phyloP scores from a whole-genome alignment of 2,329 filamentous ascomycete species.

The Lomentospora prolificans region DNA sequence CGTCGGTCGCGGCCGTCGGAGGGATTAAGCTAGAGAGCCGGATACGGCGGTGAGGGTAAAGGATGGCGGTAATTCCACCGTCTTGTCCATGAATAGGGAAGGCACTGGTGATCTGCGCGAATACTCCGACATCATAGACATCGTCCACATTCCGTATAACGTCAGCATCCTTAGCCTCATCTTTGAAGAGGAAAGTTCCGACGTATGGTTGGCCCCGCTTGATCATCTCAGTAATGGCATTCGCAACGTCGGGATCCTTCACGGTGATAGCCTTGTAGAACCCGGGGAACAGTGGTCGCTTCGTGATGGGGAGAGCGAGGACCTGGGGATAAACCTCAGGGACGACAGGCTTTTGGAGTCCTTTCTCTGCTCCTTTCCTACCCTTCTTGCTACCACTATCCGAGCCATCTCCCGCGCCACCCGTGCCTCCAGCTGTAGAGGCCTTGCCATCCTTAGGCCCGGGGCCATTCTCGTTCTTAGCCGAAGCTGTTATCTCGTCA shows the following conservation, averaged over 20 bases:
- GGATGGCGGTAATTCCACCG: constrained; percentile 76
- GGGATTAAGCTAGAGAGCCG: constrained; percentile 77
- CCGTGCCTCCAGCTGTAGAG: constrained; percentile 46
- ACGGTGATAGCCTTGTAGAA: constrained; percentile 99
- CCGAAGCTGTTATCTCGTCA: constrained; percentile 32
- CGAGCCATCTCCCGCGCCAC: constrained; percentile 42
- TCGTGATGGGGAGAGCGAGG: constrained; percentile 91
- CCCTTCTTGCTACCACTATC: constrained; percentile 59
- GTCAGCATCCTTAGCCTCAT: constrained; percentile 88
- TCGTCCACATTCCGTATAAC: constrained; percentile 84
- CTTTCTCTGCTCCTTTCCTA: constrained; percentile 58
- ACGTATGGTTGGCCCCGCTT: constrained; percentile 96
- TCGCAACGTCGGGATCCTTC: constrained; percentile 80
- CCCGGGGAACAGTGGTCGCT: constrained; percentile 86
- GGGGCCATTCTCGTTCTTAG: constrained; percentile 30
- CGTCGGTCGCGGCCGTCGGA: constrained; percentile 40
- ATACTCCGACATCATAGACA: constrained; percentile 92
- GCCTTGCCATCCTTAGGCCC: constrained; percentile 41
- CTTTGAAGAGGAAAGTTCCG: constrained; percentile 92
- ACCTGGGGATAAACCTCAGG: constrained; percentile 97
- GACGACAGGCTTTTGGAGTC: constrained; percentile 77
- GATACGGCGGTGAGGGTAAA: constrained; percentile 93
- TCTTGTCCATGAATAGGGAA: constrained; percentile 86
- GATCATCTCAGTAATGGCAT: constrained; percentile 91
- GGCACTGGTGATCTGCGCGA: constrained; percentile 93